Evolutionary conservation across 768 basidiomycete genomes (phyloP).

Genomic region (Suillus sp.): DNA sequence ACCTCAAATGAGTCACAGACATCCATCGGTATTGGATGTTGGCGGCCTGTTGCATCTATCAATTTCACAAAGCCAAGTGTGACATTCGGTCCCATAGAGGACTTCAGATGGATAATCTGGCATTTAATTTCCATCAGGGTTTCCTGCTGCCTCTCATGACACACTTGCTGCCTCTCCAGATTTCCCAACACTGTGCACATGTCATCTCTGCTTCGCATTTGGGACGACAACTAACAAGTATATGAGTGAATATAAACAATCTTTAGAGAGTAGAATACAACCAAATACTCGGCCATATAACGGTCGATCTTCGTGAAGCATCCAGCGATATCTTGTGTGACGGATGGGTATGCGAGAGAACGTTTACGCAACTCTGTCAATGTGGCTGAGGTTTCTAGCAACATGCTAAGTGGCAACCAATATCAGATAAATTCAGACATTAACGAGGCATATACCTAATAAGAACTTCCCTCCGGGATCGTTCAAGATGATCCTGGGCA

Average conservation of each 20-base stretch:
- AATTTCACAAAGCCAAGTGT: neutral
- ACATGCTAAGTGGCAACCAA: neutral
- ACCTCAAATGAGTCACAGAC: conserved; percentile 30
- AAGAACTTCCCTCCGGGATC: neutral
- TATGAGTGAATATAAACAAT: neutral
- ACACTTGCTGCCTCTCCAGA: no score
- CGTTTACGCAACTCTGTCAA: neutral
- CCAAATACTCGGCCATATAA: neutral
- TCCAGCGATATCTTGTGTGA: neutral
- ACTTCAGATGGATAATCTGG: no score
- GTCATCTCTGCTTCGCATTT: neutral
- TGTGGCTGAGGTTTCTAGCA: neutral
- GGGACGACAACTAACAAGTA: neutral
- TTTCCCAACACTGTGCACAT: neutral
- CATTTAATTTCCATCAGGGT: no score
- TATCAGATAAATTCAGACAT: neutral
- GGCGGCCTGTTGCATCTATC: neutral
- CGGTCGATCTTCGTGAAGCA: neutral
- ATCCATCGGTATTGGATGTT: conserved; percentile 29
- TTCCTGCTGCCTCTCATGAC: no score
- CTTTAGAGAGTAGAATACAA: neutral
- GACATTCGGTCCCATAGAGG: no score
- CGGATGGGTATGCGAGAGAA: neutral
- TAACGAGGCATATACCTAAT: neutral
- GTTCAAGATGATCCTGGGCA: neutral